phyloP scores from a whole-genome alignment of 495 filamentous ascomycete species.

The Melanomma pulvis-pyrius region DNA sequence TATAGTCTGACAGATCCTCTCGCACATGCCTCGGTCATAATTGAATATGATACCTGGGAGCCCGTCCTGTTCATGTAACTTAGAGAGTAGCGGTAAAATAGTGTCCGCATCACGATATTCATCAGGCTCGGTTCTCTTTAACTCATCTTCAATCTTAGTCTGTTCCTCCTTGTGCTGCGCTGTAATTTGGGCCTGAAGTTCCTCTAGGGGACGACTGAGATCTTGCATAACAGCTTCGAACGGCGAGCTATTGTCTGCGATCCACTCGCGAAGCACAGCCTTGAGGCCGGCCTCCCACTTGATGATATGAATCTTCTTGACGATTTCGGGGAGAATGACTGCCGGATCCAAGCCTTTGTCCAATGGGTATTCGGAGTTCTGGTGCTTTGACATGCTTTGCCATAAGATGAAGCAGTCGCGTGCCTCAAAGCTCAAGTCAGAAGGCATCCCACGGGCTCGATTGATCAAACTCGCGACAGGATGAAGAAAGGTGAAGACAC shows the following conservation, averaged over 20 bases:
- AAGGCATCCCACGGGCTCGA: conserved; percentile 59
- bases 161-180: neutral
- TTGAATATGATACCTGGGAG: conserved; percentile 78
- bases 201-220: conserved; percentile 42
- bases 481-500: conserved; percentile 64
- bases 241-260: conserved; percentile 60
- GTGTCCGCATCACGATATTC: conserved; percentile 47
- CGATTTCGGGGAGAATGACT: conserved; percentile 46
- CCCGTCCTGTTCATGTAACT: conserved; percentile 64
- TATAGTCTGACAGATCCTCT: conserved; percentile 55
- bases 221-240: conserved; percentile 59
- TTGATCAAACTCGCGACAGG: conserved; percentile 66
- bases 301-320: conserved; percentile 65
- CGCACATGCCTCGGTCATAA: conserved; percentile 67
- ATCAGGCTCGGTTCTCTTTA: neutral
- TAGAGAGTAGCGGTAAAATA: conserved; percentile 61
- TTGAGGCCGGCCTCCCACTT: conserved; percentile 69
- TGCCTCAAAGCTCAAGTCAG: conserved; percentile 69
- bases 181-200: neutral
- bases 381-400: conserved; percentile 58
- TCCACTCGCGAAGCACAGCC: conserved; percentile 59
- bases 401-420: conserved; percentile 70
- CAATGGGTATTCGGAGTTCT: conserved; percentile 44
- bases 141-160: conserved; percentile 5
- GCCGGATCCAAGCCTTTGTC: conserved; percentile 55